Conservation (phyloP, 176 grass and related monocot genomes). For the Bonia amplexicaulis region DNA sequence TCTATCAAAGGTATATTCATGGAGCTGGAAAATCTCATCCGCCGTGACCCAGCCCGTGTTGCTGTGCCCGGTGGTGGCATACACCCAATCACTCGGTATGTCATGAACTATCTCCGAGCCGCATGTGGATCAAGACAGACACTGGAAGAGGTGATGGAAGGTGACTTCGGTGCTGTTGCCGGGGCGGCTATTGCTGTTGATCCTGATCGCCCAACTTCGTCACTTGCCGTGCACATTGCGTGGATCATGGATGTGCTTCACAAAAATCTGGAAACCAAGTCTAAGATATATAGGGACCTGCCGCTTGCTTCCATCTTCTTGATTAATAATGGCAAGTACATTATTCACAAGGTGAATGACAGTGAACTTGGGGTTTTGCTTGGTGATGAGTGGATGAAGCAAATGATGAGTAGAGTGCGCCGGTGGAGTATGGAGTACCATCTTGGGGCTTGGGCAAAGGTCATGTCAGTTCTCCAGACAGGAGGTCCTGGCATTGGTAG, state of each 20-base stretch:
- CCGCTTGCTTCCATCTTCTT: constrained; percentile 83
- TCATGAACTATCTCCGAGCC: constrained; percentile 93
- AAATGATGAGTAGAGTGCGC: constrained; percentile 69
- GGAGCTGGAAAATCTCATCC: constrained; percentile 93
- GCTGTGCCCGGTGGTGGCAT: constrained; percentile 71
- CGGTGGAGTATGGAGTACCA: constrained; percentile 85
- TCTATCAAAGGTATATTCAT: constrained; percentile 96
- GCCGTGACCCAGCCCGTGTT: constrained; percentile 75
- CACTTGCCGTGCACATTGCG: constrained; percentile 76
- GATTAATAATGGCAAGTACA: constrained; percentile 89
- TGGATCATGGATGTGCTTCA: constrained; percentile 99
- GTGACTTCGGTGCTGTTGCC: constrained; percentile 44
- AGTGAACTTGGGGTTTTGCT: constrained; percentile 80
- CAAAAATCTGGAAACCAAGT: constrained; percentile 86
- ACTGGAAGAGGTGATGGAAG: constrained; percentile 93
- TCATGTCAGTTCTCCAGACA: constrained; percentile 63
- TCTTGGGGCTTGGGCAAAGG: constrained; percentile 72
- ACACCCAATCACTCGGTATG: constrained; percentile 92
- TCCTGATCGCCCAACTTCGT: constrained; percentile 78
- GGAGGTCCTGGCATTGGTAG: constrained; percentile 47
- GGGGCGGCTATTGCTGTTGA: constrained; percentile 44
- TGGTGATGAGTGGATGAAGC: constrained; percentile 91
- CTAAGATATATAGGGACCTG: constrained; percentile 72
- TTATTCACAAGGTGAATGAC: constrained; percentile 87
- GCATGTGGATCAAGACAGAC: constrained; percentile 85